These are phyloP conservation scores for Parastagonospora nodorum DNA, from an alignment of 2,329 filamentous ascomycete genomes.

Conservation along the genomic window DNA sequence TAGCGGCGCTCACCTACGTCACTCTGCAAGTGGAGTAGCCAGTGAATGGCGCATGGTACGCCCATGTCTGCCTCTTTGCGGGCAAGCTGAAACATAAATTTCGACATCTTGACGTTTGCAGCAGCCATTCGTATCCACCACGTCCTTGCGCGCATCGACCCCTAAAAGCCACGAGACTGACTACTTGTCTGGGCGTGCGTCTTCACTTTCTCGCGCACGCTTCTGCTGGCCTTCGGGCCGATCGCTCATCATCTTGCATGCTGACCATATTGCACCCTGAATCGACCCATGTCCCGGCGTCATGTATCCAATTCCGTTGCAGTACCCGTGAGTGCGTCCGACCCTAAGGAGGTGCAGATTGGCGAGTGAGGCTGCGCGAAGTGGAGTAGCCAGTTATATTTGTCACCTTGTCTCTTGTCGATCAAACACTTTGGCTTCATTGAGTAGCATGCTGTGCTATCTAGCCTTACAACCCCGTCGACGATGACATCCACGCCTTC, in stretches of 20 bases:
- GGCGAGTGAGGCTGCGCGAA: neutral
- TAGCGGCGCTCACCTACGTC: conserved; percentile 25
- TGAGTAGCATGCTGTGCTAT: too few species aligned
- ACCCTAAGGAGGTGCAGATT: neutral
- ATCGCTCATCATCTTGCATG: conserved; percentile 3
- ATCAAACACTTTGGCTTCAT: neutral
- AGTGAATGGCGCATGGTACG: conserved; percentile 1
- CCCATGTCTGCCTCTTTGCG: conserved; percentile 12
- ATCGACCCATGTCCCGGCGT: neutral
- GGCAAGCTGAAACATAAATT: conserved; percentile 22
- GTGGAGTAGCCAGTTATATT: neutral
- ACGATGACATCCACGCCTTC: neutral
- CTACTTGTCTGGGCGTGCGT: conserved; percentile 20
- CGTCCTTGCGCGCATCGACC: conserved; percentile 18
- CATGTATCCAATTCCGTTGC: neutral
- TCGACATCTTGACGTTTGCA: conserved; percentile 14
- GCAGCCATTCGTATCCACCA: conserved; percentile 5
- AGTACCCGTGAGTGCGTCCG: neutral
- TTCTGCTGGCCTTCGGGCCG: conserved; percentile 1
- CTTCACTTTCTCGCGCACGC: conserved; percentile 3
- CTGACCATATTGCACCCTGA: neutral
- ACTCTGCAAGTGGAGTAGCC: neutral
- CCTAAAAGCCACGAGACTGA: conserved; percentile 16
- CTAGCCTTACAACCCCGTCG: too few species aligned
- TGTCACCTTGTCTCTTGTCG: neutral